These are phyloP conservation scores for Cryptococcus sp. DNA, from an alignment of 1,284 basidiomycete species.

Conservation along the genomic window DNA sequence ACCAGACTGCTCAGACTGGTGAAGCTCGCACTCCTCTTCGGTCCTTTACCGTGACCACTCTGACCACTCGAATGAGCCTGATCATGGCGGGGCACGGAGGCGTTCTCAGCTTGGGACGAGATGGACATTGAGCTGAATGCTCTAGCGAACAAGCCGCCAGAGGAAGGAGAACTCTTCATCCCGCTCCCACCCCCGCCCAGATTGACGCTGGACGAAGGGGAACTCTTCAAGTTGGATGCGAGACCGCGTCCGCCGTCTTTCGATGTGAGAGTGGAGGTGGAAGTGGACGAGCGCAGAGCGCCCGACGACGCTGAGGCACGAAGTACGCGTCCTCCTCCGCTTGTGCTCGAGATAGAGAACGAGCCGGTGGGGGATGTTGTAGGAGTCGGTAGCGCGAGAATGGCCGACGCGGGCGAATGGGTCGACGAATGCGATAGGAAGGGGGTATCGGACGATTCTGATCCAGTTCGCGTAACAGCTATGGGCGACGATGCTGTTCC, in stretches of 20 bases:
- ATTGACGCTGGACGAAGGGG: constrained; percentile 7
- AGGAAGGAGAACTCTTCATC: neutral
- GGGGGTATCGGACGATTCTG: neutral
- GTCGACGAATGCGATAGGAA: neutral
- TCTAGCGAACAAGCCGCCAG: constrained; percentile 13
- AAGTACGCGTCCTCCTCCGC: neutral
- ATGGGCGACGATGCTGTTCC: no score
- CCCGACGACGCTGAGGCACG: neutral
- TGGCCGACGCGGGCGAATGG: constrained; percentile 4
- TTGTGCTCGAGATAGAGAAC: neutral
- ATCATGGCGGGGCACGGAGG: neutral
- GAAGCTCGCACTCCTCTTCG: constrained; percentile 35
- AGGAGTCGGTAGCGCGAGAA: constrained; percentile 6
- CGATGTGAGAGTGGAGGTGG: constrained; percentile 1
- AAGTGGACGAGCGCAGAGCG: constrained; percentile 5
- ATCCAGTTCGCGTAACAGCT: no score
- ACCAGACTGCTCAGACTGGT: constrained; percentile 30
- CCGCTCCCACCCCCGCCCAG: no score
- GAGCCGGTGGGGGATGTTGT: neutral
- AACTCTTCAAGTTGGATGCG: constrained; percentile 1
- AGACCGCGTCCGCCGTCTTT: neutral
- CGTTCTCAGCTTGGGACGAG: constrained; percentile 14
- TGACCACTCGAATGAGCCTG: neutral
- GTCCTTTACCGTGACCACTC: constrained; percentile 13
- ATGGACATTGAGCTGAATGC: constrained; percentile 31